Evolutionary conservation across 352 stramenopile species (phyloP).

Genomic region (Globisporangium rhizosaccharum): DNA sequence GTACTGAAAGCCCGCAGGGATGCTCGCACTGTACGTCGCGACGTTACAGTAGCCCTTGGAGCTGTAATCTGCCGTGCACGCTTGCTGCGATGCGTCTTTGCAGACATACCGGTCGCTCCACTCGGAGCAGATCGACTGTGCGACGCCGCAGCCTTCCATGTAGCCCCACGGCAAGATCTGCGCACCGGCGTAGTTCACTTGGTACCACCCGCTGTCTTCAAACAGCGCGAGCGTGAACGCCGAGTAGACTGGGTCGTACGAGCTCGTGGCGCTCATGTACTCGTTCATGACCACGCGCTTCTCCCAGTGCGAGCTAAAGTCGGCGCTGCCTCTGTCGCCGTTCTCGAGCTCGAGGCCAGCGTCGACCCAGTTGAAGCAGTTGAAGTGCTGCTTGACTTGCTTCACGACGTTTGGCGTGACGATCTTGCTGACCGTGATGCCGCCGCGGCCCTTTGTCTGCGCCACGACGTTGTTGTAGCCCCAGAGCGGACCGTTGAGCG

Average conservation of each 20-base stretch:
- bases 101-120: conserved; percentile 74
- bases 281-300: conserved; percentile 79
- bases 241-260: conserved; percentile 72
- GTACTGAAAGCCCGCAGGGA: conserved; percentile 78
- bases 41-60: conserved; percentile 80
- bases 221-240: conserved; percentile 71
- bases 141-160: conserved; percentile 66
- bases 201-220: conserved; percentile 80
- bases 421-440: conserved; percentile 67
- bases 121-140: conserved; percentile 49
- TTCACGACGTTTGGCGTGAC: conserved; percentile 64
- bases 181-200: conserved; percentile 53
- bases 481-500: conserved; percentile 49
- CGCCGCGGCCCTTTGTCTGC: conserved; percentile 33
- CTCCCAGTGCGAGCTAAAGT: conserved; percentile 79
- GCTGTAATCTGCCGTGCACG: conserved; percentile 58
- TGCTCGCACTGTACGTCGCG: conserved; percentile 51
- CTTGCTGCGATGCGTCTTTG: conserved; percentile 27
- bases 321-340: conserved; percentile 45
- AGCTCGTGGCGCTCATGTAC: conserved; percentile 78
- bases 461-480: conserved; percentile 63
- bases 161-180: conserved; percentile 67
- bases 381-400: conserved; percentile 67
- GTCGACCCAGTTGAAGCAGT: conserved; percentile 59
- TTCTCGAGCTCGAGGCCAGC: conserved; percentile 74